Base-by-base conservation (phyloP, 805 yeast species). In the Yamadazyma paraphyllophila region DNA sequence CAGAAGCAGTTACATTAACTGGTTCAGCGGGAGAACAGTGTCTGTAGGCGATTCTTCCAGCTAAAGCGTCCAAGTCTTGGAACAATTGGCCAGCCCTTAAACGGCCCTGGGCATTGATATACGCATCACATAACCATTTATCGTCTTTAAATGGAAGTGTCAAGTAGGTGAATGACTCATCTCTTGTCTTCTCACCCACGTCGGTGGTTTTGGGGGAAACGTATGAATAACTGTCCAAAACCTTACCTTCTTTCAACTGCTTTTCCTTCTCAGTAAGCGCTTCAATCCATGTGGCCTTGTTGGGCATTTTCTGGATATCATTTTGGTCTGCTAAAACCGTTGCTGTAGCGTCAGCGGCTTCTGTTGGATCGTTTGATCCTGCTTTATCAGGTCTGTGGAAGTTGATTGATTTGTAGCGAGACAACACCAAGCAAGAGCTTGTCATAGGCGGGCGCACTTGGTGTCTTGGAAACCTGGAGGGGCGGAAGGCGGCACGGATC, bases 1-100 rank as follows among this genome's bases (percentile, higher is more conserved):
- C 97, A 24, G 94, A 83, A 1, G 97, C 97, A 8, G 98, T 91
- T 36, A 91, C 98, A 61, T 91, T 86, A 65, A 90, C 89, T 9
- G 98, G 97, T 61, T 87, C 90, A 0, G 96, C 95, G 0, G 98
- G 98, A n/a, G 85, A 76, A 66, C 96, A 88, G 63, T 91, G 97
- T 59, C 87, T 78, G 63, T 90, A 87, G 16, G 96, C 96, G 57
- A 91, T 90, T 60, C 92, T 82, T 30, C 97, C 98, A 2, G 97
- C 96, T 49, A 91, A 71, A 4, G 96, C 91, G 61, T 91, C 98
- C 58, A 91, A 72, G 66, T 91, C 98, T 71, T 91, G 97, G 66
- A 91, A 91, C 52, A 91, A 73, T 63, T 90, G 96, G 34, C 97
- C 98, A 56, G 88, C 88, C 59, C 97, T 76, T 59, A 90, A 74